Conservation (phyloP, 352 stramenopile genomes). For the Peronosclerospora sorghi region DNA sequence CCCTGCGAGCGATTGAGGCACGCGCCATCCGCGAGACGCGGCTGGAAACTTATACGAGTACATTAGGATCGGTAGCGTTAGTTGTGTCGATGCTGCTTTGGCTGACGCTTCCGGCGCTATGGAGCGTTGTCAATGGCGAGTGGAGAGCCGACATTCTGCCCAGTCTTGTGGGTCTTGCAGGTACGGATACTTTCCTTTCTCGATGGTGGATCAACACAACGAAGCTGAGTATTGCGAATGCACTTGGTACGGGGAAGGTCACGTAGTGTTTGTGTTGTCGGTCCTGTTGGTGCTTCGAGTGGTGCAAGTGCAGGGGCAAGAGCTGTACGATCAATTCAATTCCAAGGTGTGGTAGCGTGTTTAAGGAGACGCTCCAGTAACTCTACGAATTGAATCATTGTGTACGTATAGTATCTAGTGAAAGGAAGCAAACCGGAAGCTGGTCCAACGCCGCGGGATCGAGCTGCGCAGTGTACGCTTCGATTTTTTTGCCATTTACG, state of each 20-base stretch:
- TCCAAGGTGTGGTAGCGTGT: slow-evolving; percentile 20
- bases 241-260: slow-evolving; percentile 9
- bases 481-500: background rate
- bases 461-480: slow-evolving; percentile 25
- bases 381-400: slow-evolving; percentile 1
- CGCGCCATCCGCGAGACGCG: slow-evolving; percentile 54
- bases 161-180: slow-evolving; percentile 44
- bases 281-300: slow-evolving; percentile 47
- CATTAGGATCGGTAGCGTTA: slow-evolving; percentile 33
- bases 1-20: slow-evolving; percentile 48
- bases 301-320: slow-evolving; percentile 48
- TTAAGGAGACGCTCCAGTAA: background rate
- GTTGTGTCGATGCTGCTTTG: slow-evolving; percentile 30
- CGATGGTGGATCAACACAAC: background rate
- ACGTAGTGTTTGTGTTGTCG: slow-evolving; percentile 43
- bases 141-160: slow-evolving; percentile 43
- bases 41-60: slow-evolving; percentile 46
- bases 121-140: slow-evolving; percentile 64
- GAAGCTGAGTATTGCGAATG: background rate
- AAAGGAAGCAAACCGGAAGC: slow-evolving; percentile 14
- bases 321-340: slow-evolving; percentile 52
- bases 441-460: slow-evolving; percentile 14
- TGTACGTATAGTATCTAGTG: slow-evolving; percentile 24
- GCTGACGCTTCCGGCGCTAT: slow-evolving; percentile 48
- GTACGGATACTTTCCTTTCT: slow-evolving; percentile 14